Base-by-base conservation (phyloP, 2,329 filamentous ascomycete genomes). In the Aureobasidium sp. region DNA sequence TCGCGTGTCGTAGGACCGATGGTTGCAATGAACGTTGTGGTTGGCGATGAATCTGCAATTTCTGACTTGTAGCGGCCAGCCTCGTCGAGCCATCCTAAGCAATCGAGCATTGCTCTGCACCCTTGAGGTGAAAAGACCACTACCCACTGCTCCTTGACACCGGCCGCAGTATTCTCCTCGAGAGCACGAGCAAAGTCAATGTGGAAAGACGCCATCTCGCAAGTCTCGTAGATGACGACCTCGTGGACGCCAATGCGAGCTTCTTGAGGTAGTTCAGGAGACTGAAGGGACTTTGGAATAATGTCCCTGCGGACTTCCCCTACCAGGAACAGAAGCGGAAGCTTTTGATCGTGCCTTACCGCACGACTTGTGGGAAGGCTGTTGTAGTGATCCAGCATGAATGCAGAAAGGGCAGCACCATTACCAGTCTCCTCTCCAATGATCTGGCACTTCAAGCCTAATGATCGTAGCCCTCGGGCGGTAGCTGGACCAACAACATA, bases 1-100 rank as follows among this genome's bases (percentile, higher is more conserved):
- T 92, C 86, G 65, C 87, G 82, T 12, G 94, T 99, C 20, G 94
- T 99, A 13, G 94, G 93, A 0, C 94, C 94, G 74, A 99, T 99
- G 0, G 92, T 95, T 15, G 88, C 90, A 64, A 97, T 79, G 65
- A 83, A 85, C 0, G 86, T 87, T 12, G 60, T 62, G 61, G 66
- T 57, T 65, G 69, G 72, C 63, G 61, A 66, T 10, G 46, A 55
- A 15, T 47, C 48, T 17, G 48, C 61, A n/a, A 68, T 51, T 26
- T 65, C 69, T 10, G 64, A 51, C 12, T 67, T 68, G 48, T 71
- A 71, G 50, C 70, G 76, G 7, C 75, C 76, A 24, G 73, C 65
- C 43, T 69, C 65, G 47, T 79, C 75, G 46, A 82, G 69, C 62
- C 82, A 74, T 3, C 72, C 75, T 59, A 87, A 69, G 57, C 79